Evolutionary conservation across 2,329 filamentous ascomycete genomes (phyloP), one percentile per base, ranked within the genome.

Genomic region (Sporothrix inflata): DNA sequence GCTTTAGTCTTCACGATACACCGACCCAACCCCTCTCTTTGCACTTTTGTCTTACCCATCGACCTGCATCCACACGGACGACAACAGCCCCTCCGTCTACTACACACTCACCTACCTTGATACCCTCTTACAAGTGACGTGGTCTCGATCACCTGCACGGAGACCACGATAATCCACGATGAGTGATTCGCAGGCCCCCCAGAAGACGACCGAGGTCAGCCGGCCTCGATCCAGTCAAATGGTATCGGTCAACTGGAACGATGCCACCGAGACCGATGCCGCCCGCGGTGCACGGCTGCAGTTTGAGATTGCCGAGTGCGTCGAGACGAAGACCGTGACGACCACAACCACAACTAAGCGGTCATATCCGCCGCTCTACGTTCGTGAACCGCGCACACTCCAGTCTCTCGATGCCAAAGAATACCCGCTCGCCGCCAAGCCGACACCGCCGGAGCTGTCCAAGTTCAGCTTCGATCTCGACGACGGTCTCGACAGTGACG

Each of bases 261-360:
- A 81, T 30, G 75, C 75, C 63, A 76, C 78, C 19, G 76, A 75
- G 47, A 74, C 74, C n/a, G 75, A 77, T 3, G 71, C 75, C 7
- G 73, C 75, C 21, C 75, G 75, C 21, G 61, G 75, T 11, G 61
- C 81, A 8, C 79, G 79, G 45, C 78, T 85, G 70, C 86, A 88
- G 77, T 86, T 90, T 75, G 86, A 88, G 74, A 83, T 91, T 63
- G 87, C 87, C 73, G 88, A 91, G 77, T 90, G 88, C 76, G 87
- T 91, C 78, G 89, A 91, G 81, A 91, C 89, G 19, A 90, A 89
- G 80, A 91, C 88, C 12, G 89, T 97, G 74, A 97, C 94, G 1
- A 98, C 95, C 0, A 98, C 94, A 0, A 98, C 94, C 0, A 97
- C 94, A 0, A 97, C 94, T 1, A 93, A 94, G 75, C 90, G 80